Conservation (phyloP, 2,329 filamentous ascomycete genomes). For the Epichloe bromicola region DNA sequence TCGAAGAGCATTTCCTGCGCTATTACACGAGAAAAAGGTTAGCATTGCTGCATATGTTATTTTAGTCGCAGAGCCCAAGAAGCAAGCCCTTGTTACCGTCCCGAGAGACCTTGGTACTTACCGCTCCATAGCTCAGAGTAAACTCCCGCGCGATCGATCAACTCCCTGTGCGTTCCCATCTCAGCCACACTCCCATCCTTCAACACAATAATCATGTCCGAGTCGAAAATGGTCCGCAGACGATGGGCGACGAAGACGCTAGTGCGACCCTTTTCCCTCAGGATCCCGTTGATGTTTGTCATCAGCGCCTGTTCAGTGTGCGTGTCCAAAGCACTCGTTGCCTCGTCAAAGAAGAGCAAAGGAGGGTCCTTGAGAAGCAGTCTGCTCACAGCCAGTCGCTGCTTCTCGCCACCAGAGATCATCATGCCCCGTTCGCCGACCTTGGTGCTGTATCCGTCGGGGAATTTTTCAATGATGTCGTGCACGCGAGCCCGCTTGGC, state of each 20-base stretch:
- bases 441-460: slow-evolving; percentile 79
- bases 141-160: slow-evolving; percentile 66
- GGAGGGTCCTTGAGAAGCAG: slow-evolving; percentile 82
- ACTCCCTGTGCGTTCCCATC: slow-evolving; percentile 71
- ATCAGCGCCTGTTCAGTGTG: slow-evolving; percentile 87
- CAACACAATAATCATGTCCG: slow-evolving; percentile 84
- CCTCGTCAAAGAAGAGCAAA: slow-evolving; percentile 88
- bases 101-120: slow-evolving; percentile 29
- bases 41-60: background rate
- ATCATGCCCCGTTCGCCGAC: slow-evolving; percentile 93
- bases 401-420: slow-evolving; percentile 93
- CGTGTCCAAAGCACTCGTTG: slow-evolving; percentile 82
- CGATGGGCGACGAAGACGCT: slow-evolving; percentile 93
- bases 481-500: slow-evolving; percentile 76
- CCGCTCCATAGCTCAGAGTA: slow-evolving; percentile 88
- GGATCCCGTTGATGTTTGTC: slow-evolving; percentile 82
- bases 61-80: background rate
- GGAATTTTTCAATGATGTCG: slow-evolving; percentile 65
- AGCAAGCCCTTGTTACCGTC: background rate
- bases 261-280: slow-evolving; percentile 77
- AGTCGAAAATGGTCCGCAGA: slow-evolving; percentile 84
- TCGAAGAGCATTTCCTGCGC: slow-evolving; percentile 50
- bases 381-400: slow-evolving; percentile 72
- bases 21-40: slow-evolving; percentile 12
- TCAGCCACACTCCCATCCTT: slow-evolving; percentile 77